A percentile compares a stretch with the other conserved stretches of the same genome.
Conservation (phyloP, 1,284 basidiomycete species). For the Sporisorium exsertum region DNA sequence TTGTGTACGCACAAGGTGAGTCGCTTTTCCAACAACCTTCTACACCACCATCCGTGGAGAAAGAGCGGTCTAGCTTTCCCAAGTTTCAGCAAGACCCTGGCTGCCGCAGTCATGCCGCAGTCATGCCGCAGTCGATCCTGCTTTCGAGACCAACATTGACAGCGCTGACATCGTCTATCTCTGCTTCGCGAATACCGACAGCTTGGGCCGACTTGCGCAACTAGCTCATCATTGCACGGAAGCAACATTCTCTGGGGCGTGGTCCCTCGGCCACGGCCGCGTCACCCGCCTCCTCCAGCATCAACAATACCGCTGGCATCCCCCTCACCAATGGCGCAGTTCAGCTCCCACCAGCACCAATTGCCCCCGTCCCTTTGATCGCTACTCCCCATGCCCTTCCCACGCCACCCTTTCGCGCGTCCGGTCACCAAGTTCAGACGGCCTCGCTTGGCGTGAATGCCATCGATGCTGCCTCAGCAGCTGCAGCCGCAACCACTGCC, state of each 20-base stretch:
- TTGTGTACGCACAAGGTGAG: constrained; percentile 48
- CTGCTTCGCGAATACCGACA: background rate
- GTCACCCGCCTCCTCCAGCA: constrained; percentile 17
- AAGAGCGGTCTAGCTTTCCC: background rate
- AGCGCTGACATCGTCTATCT: constrained; percentile 2
- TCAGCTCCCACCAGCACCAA: constrained; percentile 20
- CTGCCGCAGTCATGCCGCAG: constrained; percentile 32
- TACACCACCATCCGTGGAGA: background rate
- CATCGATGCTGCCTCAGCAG: background rate
- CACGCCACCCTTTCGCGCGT: background rate
- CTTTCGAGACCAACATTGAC: too few relatives aligned
- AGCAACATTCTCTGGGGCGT: constrained; percentile 41
- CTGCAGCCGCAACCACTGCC: background rate
- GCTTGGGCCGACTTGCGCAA: constrained; percentile 37
- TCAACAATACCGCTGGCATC: background rate
- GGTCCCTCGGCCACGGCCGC: constrained; percentile 36
- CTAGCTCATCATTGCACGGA: constrained; percentile 46
- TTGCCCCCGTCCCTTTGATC: constrained; percentile 3
- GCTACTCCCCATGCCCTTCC: constrained; percentile 14
- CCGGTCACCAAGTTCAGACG: background rate
- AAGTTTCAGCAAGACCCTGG: constrained; percentile 5
- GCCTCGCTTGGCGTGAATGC: background rate
- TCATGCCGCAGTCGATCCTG: constrained; percentile 7
- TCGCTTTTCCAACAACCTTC: background rate
- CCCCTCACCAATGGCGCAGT: constrained; percentile 2